These are phyloP conservation scores for Quercus cerris DNA, from an alignment of 306 rosid species.

Conservation along the genomic window DNA sequence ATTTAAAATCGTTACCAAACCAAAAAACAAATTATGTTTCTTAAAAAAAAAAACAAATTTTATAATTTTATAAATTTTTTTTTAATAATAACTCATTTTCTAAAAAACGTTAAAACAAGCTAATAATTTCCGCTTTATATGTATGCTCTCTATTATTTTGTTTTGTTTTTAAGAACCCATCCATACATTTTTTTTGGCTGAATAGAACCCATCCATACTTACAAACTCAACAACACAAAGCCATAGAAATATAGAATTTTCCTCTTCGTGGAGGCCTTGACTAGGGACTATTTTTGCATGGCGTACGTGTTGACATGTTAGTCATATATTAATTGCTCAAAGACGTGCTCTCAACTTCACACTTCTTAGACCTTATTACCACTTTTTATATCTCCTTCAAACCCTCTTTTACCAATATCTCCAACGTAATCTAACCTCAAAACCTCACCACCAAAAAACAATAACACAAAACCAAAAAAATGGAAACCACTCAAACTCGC, in stretches of 20 bases:
- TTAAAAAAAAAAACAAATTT: no score
- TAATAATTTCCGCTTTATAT: no score
- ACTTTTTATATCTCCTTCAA: neutral
- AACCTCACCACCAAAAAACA: neutral
- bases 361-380: neutral
- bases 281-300: neutral
- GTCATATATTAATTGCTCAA: neutral
- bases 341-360: neutral
- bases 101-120: no score
- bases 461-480: neutral
- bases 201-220: no score
- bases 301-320: neutral
- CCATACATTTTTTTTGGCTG: no score
- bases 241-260: neutral
- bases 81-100: no score
- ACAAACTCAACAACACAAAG: no score
- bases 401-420: neutral
- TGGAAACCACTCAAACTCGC: neutral
- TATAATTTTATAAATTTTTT: no score
- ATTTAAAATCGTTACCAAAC: no score
- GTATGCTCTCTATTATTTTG: no score
- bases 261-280: neutral
- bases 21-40: rapidly evolving
- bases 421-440: neutral
- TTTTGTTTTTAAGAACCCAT: no score